A percentile compares a stretch with the other conserved stretches of the same genome.
phyloP scores from a whole-genome alignment of 1,284 basidiomycete species.

The Irpex rosettiformis region DNA sequence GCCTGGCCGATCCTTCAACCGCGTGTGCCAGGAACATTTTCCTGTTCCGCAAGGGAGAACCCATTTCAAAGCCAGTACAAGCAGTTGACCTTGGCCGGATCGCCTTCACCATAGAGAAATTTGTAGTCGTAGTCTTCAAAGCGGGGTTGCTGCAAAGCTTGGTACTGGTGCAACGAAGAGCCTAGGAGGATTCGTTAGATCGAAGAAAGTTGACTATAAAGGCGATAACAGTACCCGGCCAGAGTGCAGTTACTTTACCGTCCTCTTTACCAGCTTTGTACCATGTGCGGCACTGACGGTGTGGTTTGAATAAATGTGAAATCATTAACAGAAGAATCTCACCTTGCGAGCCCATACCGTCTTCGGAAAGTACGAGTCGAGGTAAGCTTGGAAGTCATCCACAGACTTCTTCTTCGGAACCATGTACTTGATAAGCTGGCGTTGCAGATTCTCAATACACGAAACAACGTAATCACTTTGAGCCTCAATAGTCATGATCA shows the following conservation, averaged over 20 bases:
- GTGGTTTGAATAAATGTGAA: background rate
- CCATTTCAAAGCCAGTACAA: slow-evolving; percentile 52
- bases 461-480: slow-evolving; percentile 47
- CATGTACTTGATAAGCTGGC: slow-evolving; percentile 49
- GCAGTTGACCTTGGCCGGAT: slow-evolving; percentile 30
- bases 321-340: background rate
- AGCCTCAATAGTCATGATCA: slow-evolving; percentile 46
- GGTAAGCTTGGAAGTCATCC: slow-evolving; percentile 50
- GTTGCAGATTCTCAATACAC: slow-evolving; percentile 47
- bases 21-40: background rate
- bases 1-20: background rate
- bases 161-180: slow-evolving; percentile 44
- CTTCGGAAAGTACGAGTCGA: slow-evolving; percentile 28
- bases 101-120: slow-evolving; percentile 27
- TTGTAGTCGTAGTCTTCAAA: slow-evolving; percentile 61
- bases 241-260: slow-evolving; percentile 49
- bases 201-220: background rate
- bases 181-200: slow-evolving; percentile 20
- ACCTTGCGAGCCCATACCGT: slow-evolving; percentile 8
- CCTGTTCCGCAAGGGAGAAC: background rate
- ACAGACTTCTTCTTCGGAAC: slow-evolving; percentile 49
- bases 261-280: slow-evolving; percentile 55
- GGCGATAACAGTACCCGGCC: too few species aligned
- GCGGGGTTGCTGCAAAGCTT: slow-evolving; percentile 43
- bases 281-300: slow-evolving; percentile 46